Conservation (phyloP, 805 yeast species). For the Myxozyma sirexii region DNA sequence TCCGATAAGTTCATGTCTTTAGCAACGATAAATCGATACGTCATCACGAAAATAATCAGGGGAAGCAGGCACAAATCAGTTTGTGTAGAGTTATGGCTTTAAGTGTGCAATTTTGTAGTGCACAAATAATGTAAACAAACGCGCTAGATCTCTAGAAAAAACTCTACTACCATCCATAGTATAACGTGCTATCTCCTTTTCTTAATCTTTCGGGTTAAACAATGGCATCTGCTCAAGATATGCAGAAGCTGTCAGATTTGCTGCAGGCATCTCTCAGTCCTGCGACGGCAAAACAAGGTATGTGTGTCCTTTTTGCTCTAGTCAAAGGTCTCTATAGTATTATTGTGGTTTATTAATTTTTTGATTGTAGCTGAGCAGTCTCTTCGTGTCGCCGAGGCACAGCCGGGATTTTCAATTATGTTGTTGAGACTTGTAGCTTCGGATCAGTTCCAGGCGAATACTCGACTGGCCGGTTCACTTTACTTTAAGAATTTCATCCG, state of each 20-base stretch:
- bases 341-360: neutral
- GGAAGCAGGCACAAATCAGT: neutral
- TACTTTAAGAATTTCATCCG: constrained; percentile 86
- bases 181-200: too few species aligned
- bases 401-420: constrained; percentile 74
- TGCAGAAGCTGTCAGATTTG: constrained; percentile 19
- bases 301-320: neutral
- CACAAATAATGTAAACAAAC: constrained; percentile 7
- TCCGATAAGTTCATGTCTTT: too few species aligned
- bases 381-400: constrained; percentile 62
- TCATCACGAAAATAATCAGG: constrained; percentile 1
- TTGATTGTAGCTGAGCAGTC: constrained; percentile 52
- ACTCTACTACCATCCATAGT: too few species aligned
- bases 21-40: too few species aligned
- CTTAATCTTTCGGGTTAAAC: neutral
- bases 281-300: constrained; percentile 32
- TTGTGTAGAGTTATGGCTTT: neutral
- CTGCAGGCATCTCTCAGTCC: constrained; percentile 32
- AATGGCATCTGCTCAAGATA: constrained; percentile 19
- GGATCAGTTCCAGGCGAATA: constrained; percentile 51
- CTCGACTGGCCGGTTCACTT: constrained; percentile 84
- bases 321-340: neutral
- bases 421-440: constrained; percentile 78
- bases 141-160: neutral
- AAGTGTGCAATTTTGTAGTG: neutral